Percentiles rank a stretch among this genome's conserved stretches.
These are phyloP conservation scores for Linderina pennispora DNA, from an alignment of 192 early-diverging fungal species.

Conservation along the genomic window DNA sequence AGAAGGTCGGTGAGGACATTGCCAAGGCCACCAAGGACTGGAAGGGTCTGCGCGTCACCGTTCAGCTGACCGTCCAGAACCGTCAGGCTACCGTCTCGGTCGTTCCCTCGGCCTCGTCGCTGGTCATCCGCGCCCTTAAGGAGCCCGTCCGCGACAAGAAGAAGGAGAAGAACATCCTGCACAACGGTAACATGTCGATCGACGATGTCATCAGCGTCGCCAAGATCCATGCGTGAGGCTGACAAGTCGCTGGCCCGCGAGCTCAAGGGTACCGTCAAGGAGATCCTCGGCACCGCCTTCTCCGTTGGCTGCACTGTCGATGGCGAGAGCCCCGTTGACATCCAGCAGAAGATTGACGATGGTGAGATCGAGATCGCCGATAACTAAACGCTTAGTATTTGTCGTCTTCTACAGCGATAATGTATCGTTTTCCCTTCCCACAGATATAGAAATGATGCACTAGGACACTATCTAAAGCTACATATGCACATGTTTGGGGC, in stretches of 20 bases:
- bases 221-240: constrained; percentile 78
- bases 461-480: too few species aligned
- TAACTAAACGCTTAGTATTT: constrained; percentile 27
- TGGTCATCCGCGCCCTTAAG: constrained; percentile 96
- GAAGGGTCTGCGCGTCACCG: constrained; percentile 99
- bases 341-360: constrained; percentile 77
- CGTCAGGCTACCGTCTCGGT: constrained; percentile 97
- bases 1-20: constrained; percentile 99
- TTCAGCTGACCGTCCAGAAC: constrained; percentile 99
- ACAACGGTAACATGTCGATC: constrained; percentile 91
- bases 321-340: constrained; percentile 84
- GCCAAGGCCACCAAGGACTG: constrained; percentile 99
- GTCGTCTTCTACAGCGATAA: constrained; percentile 4
- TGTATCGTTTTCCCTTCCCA: neutral
- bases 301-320: constrained; percentile 99
- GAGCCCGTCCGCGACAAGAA: constrained; percentile 96
- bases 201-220: constrained; percentile 95
- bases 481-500: too few species aligned
- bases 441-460: too few species aligned
- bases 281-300: constrained; percentile 93
- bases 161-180: constrained; percentile 99
- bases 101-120: constrained; percentile 92
- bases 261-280: constrained; percentile 91
- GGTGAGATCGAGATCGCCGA: constrained; percentile 75
- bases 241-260: constrained; percentile 92